Conservation (phyloP, 306 rosid genomes). For the Mucuna pruriens region DNA sequence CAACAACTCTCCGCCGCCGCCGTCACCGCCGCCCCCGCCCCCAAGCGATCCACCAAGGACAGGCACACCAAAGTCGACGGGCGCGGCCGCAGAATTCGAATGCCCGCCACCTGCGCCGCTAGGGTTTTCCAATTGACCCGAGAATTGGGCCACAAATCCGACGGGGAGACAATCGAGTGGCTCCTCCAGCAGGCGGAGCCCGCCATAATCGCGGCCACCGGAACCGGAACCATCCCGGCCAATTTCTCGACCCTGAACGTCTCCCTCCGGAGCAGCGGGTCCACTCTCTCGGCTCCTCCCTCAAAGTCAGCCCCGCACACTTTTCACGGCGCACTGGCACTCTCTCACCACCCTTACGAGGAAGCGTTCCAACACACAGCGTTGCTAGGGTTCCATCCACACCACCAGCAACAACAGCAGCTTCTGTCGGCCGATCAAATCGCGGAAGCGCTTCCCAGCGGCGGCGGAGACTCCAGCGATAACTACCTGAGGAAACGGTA, state of each 20-base stretch:
- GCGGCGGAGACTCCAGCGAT: constrained; percentile 63
- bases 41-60: constrained; percentile 84
- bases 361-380: constrained; percentile 70
- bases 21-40: background rate
- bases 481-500: constrained; percentile 78
- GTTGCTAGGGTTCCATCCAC: constrained; percentile 74
- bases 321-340: constrained; percentile 72
- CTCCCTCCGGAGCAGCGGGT: constrained; percentile 77
- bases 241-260: constrained; percentile 81
- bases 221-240: constrained; percentile 91
- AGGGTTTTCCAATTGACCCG: constrained; percentile 88
- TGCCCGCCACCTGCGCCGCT: constrained; percentile 96
- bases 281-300: constrained; percentile 78
- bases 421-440: constrained; percentile 77
- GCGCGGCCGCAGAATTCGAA: constrained; percentile 88
- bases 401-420: constrained; percentile 45
- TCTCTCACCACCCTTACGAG: constrained; percentile 74
- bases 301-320: constrained; percentile 77
- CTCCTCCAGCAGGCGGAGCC: constrained; percentile 92
- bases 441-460: constrained; percentile 66
- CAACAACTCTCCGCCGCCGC: constrained; percentile 33
- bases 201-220: constrained; percentile 83
- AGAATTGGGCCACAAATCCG: constrained; percentile 89
- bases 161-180: constrained; percentile 96
- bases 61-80: constrained; percentile 94